Evolutionary conservation across 2,329 filamentous ascomycete species (phyloP).

Genomic region (Macrophomina pseudophaseolina): DNA sequence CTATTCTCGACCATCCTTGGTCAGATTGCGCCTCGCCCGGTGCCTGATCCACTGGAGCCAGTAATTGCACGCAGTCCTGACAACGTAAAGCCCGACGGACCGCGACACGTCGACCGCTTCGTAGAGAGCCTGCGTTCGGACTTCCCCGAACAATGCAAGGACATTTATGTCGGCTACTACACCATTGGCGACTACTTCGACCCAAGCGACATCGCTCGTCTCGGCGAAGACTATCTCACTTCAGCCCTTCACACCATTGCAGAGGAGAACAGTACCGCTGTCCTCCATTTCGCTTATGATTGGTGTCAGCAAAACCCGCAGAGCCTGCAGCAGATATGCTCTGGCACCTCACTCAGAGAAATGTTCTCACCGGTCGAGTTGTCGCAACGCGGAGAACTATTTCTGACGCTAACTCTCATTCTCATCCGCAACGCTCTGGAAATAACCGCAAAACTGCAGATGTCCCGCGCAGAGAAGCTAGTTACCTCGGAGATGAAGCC

Average conservation of each 20-base stretch:
- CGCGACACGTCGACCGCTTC: constrained; percentile 27
- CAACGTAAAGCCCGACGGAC: constrained; percentile 29
- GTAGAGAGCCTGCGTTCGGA: constrained; percentile 34
- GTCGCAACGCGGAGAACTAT: constrained; percentile 1
- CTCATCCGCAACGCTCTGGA: not conserved
- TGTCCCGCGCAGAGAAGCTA: not conserved
- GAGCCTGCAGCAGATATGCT: not conserved
- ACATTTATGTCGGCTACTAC: constrained; percentile 34
- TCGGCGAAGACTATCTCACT: constrained; percentile 37
- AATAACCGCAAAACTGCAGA: not conserved
- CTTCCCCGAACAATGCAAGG: constrained; percentile 35
- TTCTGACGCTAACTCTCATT: not conserved
- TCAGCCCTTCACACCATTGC: constrained; percentile 38
- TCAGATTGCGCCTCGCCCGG: constrained; percentile 5
- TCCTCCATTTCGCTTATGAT: constrained; percentile 32
- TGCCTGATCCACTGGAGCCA: constrained; percentile 28
- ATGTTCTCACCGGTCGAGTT: constrained; percentile 11
- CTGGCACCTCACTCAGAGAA: not conserved
- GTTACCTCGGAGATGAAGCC: not conserved
- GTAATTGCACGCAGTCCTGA: constrained; percentile 37
- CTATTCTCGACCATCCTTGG: constrained; percentile 22
- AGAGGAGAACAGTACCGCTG: constrained; percentile 33
- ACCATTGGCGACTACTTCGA: constrained; percentile 43
- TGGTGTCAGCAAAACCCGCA: constrained; percentile 33
- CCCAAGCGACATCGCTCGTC: constrained; percentile 38